These are phyloP conservation scores for Cairneyella variabilis DNA, from an alignment of 495 filamentous ascomycete genomes.

Conservation along the genomic window DNA sequence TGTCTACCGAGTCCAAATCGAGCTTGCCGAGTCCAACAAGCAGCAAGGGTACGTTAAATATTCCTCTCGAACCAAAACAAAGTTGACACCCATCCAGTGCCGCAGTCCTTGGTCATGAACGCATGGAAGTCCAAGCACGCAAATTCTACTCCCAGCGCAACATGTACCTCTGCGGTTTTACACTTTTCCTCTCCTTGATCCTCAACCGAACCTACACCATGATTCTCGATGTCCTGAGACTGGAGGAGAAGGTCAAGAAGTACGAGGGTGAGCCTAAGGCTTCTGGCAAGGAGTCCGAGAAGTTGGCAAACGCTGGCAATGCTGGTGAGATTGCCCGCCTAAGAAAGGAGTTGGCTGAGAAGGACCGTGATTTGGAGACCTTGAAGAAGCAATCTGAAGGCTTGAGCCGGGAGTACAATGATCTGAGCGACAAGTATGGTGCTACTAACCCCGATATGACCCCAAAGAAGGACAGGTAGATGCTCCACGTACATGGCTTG, in stretches of 20 bases:
- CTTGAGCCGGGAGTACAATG: constrained; percentile 73
- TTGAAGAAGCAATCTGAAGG: constrained; percentile 84
- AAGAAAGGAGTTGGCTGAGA: constrained; percentile 62
- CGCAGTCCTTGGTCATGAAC: constrained; percentile 79
- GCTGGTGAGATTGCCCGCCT: constrained; percentile 72
- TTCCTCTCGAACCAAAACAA: neutral
- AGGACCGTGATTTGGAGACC: constrained; percentile 71
- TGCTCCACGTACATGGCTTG: neutral
- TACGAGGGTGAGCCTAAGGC: constrained; percentile 75
- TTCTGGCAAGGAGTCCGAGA: constrained; percentile 64
- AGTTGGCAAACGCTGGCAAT: constrained; percentile 60
- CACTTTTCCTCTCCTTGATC: constrained; percentile 95
- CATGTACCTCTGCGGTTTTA: constrained; percentile 99
- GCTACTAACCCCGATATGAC: constrained; percentile 34
- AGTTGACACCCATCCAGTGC: constrained; percentile 42
- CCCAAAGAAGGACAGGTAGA: constrained; percentile 35
- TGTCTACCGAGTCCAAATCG: constrained; percentile 92
- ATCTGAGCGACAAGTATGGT: constrained; percentile 74
- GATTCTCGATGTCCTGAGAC: constrained; percentile 90
- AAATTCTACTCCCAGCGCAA: constrained; percentile 99
- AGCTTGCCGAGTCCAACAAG: constrained; percentile 60
- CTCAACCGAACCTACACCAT: constrained; percentile 98
- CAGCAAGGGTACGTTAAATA: constrained; percentile 38
- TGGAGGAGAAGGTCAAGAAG: constrained; percentile 88
- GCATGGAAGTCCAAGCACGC: constrained; percentile 96